Evolutionary conservation across 139 green algal genomes (phyloP), one percentile per base, ranked within the genome.

Genomic region (Zygnema cylindricum): DNA sequence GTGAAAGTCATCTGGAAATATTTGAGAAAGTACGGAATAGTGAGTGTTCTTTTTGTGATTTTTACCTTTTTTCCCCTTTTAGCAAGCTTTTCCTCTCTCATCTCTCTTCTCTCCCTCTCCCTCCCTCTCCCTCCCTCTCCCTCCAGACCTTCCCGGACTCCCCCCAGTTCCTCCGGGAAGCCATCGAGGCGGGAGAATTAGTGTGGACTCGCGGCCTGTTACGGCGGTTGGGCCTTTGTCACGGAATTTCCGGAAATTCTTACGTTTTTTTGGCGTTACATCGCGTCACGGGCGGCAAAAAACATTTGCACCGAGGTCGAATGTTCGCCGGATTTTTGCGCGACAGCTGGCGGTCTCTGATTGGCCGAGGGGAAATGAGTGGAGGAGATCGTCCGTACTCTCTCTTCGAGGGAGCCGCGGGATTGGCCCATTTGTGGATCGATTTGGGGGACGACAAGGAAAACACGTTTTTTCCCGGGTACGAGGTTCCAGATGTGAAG

Each of bases 201-300:
- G 85, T 92, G n/a, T 91, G 87, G 87, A n/a, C 92, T 57, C 84
- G 87, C 41, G 87, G 87, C 3, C 55, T 91, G 32, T 85, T 91
- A 22, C 69, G 85, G 25, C 87, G 69, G 11, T 35, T 91, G 32
- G 87, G 87, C 0, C 86, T 91, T n/a, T 91, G 87, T 43, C 87
- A 91, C 73, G 87, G 87, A n/a, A 38, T 91, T 0, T n/a, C 22
- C 41, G 87, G 87, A 1, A 91, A 91, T 33, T 85, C 85, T 21
- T 91, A 91, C 86, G 41, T 49, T 7, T 91, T 91, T n/a, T 63
- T 91, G 1, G 85, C 87, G 32, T 86, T 91, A 16, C 84, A 92
- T 54, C 40, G 86, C 41, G 81, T 40, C 0, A 0, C 57, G 57
- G 38, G n/a, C 55, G 81, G 38, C 3, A 21, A 78, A 23, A 21